Conservation (phyloP, 257 asterid genomes). For the Gentiana straminea region DNA sequence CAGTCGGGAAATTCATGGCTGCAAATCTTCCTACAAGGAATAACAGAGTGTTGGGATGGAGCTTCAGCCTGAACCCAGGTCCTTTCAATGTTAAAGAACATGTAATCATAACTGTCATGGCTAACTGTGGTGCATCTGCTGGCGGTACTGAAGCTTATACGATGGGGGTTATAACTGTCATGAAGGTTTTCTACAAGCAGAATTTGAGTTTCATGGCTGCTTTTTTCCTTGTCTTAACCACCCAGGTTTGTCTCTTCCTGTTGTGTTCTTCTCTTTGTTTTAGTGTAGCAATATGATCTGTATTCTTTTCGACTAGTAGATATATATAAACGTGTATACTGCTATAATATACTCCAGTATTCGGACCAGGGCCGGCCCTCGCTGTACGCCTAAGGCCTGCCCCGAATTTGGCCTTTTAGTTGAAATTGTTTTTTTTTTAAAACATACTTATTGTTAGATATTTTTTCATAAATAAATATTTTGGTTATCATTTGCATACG, state of each 20-base stretch:
- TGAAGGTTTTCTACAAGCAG: constrained; percentile 92
- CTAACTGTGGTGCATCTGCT: constrained; percentile 89
- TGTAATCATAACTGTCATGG: constrained; percentile 85
- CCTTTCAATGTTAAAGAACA: constrained; percentile 44
- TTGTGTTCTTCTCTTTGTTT: neutral
- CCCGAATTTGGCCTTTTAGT: too few species aligned
- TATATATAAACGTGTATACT: too few species aligned
- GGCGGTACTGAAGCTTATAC: constrained; percentile 99
- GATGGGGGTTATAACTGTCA: constrained; percentile 94
- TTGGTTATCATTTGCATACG: too few species aligned
- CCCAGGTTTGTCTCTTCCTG: constrained; percentile 44
- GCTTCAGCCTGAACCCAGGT: constrained; percentile 60
- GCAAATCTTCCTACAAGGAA: constrained; percentile 52
- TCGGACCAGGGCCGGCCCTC: too few species aligned
- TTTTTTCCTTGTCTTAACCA: constrained; percentile 71
- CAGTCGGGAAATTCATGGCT: constrained; percentile 84
- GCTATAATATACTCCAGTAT: too few species aligned
- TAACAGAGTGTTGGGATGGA: constrained; percentile 48
- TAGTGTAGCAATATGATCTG: too few species aligned
- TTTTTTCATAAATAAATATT: too few species aligned
- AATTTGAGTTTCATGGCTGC: constrained; percentile 59
- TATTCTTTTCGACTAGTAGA: too few species aligned
- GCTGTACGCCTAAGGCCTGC: too few species aligned
- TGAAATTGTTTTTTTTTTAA: too few species aligned
- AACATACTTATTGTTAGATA: too few species aligned